A percentile compares a stretch with the other conserved stretches of the same genome.
Conservation (phyloP, 2,329 filamentous ascomycete genomes). For the Xylaria sp. region DNA sequence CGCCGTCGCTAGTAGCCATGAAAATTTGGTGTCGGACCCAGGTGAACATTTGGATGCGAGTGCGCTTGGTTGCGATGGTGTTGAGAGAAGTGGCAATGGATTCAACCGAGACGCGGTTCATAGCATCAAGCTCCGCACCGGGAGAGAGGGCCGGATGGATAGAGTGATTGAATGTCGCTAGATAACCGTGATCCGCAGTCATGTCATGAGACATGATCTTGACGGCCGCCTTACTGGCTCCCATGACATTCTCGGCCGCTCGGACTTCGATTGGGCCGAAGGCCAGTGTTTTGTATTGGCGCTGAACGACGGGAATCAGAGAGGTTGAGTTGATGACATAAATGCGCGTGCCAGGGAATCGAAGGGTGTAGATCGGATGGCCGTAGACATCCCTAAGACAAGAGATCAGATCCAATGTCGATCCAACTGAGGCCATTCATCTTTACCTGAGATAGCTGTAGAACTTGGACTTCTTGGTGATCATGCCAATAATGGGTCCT, state of each 20-base stretch:
- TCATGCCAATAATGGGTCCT: too few species aligned
- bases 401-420: too few species aligned
- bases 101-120: constrained; percentile 27
- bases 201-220: constrained; percentile 18
- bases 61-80: not conserved
- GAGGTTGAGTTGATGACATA: not conserved
- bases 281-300: constrained; percentile 22
- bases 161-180: constrained; percentile 26
- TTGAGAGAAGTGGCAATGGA: constrained; percentile 24
- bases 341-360: not conserved
- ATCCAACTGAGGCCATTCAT: too few species aligned
- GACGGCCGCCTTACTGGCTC: not conserved
- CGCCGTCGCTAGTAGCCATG: constrained; percentile 26
- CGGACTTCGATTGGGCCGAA: constrained; percentile 23
- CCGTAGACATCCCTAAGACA: not conserved
- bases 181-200: constrained; percentile 15
- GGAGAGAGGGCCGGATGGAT: constrained; percentile 22
- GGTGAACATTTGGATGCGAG: constrained; percentile 24
- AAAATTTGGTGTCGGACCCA: constrained; percentile 31
- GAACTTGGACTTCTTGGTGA: too few species aligned
- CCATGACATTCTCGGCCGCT: constrained; percentile 16
- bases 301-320: constrained; percentile 21
- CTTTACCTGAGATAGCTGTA: too few species aligned
- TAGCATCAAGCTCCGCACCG: constrained; percentile 27
- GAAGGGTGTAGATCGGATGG: not conserved